phyloP scores from a whole-genome alignment of 2,329 filamentous ascomycete species.

The Colletotrichum spinosum region DNA sequence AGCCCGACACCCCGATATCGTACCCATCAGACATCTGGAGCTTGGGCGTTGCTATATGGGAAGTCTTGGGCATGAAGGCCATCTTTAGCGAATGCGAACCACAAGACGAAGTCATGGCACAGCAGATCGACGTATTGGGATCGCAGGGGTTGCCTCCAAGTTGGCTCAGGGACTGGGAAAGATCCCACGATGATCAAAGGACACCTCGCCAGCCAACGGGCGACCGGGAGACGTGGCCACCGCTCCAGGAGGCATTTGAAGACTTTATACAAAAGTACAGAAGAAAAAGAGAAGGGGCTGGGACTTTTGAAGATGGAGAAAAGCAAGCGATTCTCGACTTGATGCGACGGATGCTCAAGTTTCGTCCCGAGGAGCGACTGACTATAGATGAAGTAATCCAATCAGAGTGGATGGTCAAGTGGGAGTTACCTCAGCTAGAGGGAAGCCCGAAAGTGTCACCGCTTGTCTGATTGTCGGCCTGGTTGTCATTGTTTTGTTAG shows the following conservation, averaged over 20 bases:
- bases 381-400: constrained; percentile 44
- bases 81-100: constrained; percentile 39
- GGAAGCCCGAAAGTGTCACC: neutral
- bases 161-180: neutral
- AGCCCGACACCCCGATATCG: constrained; percentile 15
- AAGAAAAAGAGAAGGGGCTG: constrained; percentile 29
- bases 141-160: constrained; percentile 12
- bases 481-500: no score
- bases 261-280: constrained; percentile 41
- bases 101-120: constrained; percentile 39
- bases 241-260: constrained; percentile 44
- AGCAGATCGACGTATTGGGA: constrained; percentile 41
- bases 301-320: constrained; percentile 40
- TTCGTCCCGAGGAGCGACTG: constrained; percentile 43
- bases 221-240: constrained; percentile 39
- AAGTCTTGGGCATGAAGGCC: constrained; percentile 41
- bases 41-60: constrained; percentile 39
- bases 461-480: no score
- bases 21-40: constrained; percentile 40
- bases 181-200: neutral
- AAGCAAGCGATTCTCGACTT: constrained; percentile 42
- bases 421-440: constrained; percentile 42
- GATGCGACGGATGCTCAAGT: constrained; percentile 46
- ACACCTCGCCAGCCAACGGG: constrained; percentile 6
- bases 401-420: constrained; percentile 50